Conservation (phyloP, 2,329 filamentous ascomycete species). For the Capronia americana region DNA sequence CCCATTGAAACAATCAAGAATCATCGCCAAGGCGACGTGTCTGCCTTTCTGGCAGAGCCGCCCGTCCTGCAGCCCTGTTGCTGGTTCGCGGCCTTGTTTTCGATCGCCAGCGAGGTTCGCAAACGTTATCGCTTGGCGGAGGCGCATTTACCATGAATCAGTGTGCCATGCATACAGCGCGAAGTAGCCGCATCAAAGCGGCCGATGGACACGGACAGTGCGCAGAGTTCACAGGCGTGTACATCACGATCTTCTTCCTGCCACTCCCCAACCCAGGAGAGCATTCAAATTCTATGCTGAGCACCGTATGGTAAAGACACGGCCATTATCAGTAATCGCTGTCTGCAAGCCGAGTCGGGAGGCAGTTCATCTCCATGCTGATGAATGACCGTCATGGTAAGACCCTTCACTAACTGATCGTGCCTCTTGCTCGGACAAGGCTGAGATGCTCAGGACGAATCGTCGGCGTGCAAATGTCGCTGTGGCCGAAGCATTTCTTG, state of each 20-base stretch:
- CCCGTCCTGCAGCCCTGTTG: neutral
- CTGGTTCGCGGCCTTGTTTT: neutral
- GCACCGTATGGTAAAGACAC: neutral
- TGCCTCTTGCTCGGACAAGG: neutral
- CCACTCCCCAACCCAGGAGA: neutral
- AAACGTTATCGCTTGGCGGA: neutral
- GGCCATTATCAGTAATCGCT: neutral
- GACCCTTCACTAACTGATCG: neutral
- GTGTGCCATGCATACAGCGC: neutral
- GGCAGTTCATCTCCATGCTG: neutral
- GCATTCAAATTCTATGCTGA: neutral
- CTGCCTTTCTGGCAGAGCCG: neutral
- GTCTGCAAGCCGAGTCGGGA: neutral
- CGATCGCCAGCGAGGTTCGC: neutral
- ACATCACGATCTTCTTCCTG: neutral
- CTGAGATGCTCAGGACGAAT: constrained; percentile 5
- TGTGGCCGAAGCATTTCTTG: constrained; percentile 2
- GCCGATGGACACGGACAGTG: neutral
- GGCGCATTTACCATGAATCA: neutral
- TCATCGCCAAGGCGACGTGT: neutral
- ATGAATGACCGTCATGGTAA: constrained; percentile 2
- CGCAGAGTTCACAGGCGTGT: neutral
- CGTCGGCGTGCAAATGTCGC: constrained; percentile 12
- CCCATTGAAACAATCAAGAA: neutral
- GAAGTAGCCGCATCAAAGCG: neutral